phyloP scores from a whole-genome alignment of 108 stramenopile genomes.

The Aurantiochytrium sp. region DNA sequence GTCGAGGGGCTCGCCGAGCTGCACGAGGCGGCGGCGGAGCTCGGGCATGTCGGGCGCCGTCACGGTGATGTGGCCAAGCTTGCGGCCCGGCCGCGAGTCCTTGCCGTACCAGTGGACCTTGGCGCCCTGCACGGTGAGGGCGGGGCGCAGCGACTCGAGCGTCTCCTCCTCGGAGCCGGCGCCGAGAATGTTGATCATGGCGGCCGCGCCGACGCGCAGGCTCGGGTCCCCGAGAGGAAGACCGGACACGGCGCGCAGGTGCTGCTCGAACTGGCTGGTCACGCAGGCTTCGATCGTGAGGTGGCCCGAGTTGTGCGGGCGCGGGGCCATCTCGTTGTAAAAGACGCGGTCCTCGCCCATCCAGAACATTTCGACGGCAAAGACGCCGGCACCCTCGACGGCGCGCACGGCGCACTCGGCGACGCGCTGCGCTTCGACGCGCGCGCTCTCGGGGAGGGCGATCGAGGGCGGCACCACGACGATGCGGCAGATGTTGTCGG shows the following conservation, averaged over 20 bases:
- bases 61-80: conserved; percentile 96
- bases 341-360: conserved; percentile 64
- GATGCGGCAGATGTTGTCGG: conserved; percentile 86
- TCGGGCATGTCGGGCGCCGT: conserved; percentile 74
- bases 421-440: conserved; percentile 61
- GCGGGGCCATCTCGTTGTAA: conserved; percentile 92
- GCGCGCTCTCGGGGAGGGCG: conserved; percentile 53
- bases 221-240: conserved; percentile 79
- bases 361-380: conserved; percentile 93
- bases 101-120: conserved; percentile 98
- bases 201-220: conserved; percentile 49
- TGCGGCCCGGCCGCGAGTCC: conserved; percentile 76
- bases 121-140: conserved; percentile 62
- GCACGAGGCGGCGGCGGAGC: not conserved
- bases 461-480: conserved; percentile 76
- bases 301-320: conserved; percentile 99
- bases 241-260: conserved; percentile 83
- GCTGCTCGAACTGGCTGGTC: conserved; percentile 94
- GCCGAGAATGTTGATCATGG: conserved; percentile 62
- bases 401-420: conserved; percentile 70
- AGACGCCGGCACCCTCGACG: conserved; percentile 77
- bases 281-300: conserved; percentile 97
- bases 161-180: conserved; percentile 38
- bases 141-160: conserved; percentile 9
- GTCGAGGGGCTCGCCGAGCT: conserved; percentile 21